Evolutionary conservation across 1,284 basidiomycete genomes (phyloP).

Genomic region (Leccinum subspadiceum): DNA sequence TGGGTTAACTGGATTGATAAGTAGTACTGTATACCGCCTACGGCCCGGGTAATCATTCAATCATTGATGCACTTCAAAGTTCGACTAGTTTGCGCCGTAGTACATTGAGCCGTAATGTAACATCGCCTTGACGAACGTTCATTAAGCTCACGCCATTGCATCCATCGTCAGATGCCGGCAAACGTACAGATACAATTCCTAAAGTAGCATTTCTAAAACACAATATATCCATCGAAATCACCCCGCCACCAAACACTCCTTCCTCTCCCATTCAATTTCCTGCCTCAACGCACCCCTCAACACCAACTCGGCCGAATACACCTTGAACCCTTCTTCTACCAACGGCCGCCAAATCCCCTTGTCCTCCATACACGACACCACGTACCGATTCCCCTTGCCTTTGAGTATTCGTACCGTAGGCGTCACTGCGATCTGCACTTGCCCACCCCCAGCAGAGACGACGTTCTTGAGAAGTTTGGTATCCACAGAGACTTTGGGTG

Average conservation of each 20-base stretch:
- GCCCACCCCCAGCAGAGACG: constrained; percentile 64
- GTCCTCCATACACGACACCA: constrained; percentile 66
- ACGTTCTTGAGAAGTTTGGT: constrained; percentile 63
- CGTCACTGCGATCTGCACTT: constrained; percentile 49
- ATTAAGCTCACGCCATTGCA: background rate
- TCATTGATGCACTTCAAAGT: too few relatives aligned
- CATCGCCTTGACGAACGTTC: background rate
- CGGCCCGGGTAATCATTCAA: too few relatives aligned
- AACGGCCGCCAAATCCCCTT: constrained; percentile 60
- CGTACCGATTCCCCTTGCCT: constrained; percentile 47
- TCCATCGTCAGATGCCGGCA: background rate
- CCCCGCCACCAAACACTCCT: constrained; percentile 23
- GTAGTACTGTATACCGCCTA: too few relatives aligned
- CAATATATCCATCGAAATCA: background rate
- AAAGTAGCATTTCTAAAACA: constrained; percentile 13
- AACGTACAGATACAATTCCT: background rate
- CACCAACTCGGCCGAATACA: constrained; percentile 70
- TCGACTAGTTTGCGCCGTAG: too few relatives aligned
- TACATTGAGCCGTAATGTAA: too few relatives aligned
- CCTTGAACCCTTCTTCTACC: constrained; percentile 44
- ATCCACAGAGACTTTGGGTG: constrained; percentile 55
- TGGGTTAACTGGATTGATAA: background rate
- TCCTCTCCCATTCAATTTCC: constrained; percentile 59
- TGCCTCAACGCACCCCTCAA: constrained; percentile 63
- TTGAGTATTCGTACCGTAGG: constrained; percentile 57